phyloP scores from a whole-genome alignment of 371 early-diverging fungal genomes.

The Cokeromyces recurvatus region DNA sequence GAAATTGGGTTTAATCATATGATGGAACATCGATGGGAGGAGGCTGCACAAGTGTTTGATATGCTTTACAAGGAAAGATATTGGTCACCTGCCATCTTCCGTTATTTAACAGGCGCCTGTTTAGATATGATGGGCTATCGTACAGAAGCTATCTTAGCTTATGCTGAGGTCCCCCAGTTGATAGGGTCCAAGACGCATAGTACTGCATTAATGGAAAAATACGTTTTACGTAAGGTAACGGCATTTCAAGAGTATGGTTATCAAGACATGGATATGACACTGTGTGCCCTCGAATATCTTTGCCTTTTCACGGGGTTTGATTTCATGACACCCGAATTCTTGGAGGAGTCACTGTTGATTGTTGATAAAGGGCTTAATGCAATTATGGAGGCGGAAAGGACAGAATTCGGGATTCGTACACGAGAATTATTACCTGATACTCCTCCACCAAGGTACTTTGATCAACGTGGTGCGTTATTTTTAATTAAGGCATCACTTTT shows the following conservation, averaged over 20 bases:
- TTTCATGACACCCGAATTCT: slow-evolving; percentile 42
- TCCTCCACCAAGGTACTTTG: slow-evolving; percentile 40
- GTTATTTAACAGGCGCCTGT: slow-evolving; percentile 54
- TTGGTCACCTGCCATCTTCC: slow-evolving; percentile 59
- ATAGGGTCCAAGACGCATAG: slow-evolving; percentile 42
- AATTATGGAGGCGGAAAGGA: slow-evolving; percentile 40
- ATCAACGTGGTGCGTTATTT: slow-evolving; percentile 40
- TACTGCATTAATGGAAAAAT: slow-evolving; percentile 50
- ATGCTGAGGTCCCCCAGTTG: slow-evolving; percentile 34
- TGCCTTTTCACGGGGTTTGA: slow-evolving; percentile 56
- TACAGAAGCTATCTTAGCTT: slow-evolving; percentile 48
- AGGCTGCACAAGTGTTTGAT: slow-evolving; percentile 48
- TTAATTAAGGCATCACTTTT: slow-evolving; percentile 37
- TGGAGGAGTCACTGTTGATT: slow-evolving; percentile 31
- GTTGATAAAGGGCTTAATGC: slow-evolving; percentile 38
- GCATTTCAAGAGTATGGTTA: slow-evolving; percentile 49
- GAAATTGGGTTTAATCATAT: slow-evolving; percentile 58
- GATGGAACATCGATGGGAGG: slow-evolving; percentile 54
- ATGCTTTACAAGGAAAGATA: slow-evolving; percentile 50
- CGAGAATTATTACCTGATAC: slow-evolving; percentile 39
- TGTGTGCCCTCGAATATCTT: slow-evolving; percentile 56
- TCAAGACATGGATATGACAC: slow-evolving; percentile 47
- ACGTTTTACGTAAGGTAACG: slow-evolving; percentile 51
- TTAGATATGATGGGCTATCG: slow-evolving; percentile 46
- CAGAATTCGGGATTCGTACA: slow-evolving; percentile 40